Evolutionary conservation across 1,284 basidiomycete species (phyloP), one percentile per base, ranked within the genome.

Genomic region (Xerocomus tenax): DNA sequence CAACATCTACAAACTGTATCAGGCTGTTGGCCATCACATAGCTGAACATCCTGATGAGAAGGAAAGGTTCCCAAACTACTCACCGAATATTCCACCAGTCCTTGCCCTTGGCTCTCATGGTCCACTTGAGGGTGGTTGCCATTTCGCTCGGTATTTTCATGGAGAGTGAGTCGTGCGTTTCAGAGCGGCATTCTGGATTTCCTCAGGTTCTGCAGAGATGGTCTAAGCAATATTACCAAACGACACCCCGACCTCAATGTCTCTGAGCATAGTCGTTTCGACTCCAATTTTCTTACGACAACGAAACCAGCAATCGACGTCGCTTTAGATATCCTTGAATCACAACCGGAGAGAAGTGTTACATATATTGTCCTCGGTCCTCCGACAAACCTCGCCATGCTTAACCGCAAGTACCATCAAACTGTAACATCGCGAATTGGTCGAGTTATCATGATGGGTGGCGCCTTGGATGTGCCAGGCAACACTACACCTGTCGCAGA

Each of bases 381-480:
- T 5, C 70, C 93, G 52, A 97, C 92, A 16, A 94, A 89, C 61
- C 72, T 98, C 23, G 90, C 91, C 1, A 71, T 73, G 35, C 75
- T 88, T 43, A 72, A 87, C 64, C 75, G 75, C 9, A 64, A 75
- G 44, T 77, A 89, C 58, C 75, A 78, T 1, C 65, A 71, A 28
- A 71, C 78, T 1, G 66, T 84, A 15, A 72, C 74, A 10, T 72
- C 84, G 2, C 79, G 78, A 29, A 75, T 88, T 34, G 86, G 84
- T 15, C 76, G 82, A 12, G 74, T 98, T 23, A 72, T 94, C 16
- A 84, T 84, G 64, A 98, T 98, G 93, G 95, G 94, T n/a, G 94
- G 93, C n/a, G 84, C 90, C 1, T 69, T 98, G 26, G 92, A 97
- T 57, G 88, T 90, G 16, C 91, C 93, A 0, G 94, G 94, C 3